Conservation (phyloP, 2,329 filamentous ascomycete genomes). For the Metarhizium brunneum region DNA sequence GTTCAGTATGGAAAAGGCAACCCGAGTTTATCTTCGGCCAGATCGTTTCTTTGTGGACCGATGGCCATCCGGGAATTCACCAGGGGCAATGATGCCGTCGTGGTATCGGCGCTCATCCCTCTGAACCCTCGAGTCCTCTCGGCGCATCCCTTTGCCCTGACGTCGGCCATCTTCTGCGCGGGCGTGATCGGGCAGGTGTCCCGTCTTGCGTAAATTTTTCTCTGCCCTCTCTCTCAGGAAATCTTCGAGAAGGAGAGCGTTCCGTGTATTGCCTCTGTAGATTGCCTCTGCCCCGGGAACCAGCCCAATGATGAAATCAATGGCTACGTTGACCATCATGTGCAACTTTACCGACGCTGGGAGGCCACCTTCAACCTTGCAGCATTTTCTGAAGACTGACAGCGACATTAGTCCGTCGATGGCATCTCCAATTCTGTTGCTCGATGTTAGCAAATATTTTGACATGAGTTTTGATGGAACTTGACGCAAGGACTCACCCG, state of each 20-base stretch:
- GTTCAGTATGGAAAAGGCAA: background rate
- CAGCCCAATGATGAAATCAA: constrained; percentile 67
- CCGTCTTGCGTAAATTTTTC: constrained; percentile 39
- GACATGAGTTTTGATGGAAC: background rate
- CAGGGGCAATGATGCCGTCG: background rate
- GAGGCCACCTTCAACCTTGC: constrained; percentile 68
- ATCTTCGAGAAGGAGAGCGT: constrained; percentile 59
- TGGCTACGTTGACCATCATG: constrained; percentile 73
- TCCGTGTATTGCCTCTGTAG: constrained; percentile 69
- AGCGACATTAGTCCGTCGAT: constrained; percentile 65
- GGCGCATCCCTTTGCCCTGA: constrained; percentile 35
- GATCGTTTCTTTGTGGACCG: background rate
- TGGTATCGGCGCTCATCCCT: background rate
- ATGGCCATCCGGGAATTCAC: background rate
- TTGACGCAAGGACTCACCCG: constrained; percentile 44
- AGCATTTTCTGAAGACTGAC: constrained; percentile 65
- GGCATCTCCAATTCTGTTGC: constrained; percentile 60
- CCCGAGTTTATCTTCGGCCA: background rate
- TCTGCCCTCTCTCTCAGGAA: constrained; percentile 60
- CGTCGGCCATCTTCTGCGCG: constrained; percentile 44
- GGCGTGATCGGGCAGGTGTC: constrained; percentile 33
- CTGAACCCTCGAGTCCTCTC: constrained; percentile 9
- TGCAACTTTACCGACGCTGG: constrained; percentile 47
- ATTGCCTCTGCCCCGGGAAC: constrained; percentile 63
- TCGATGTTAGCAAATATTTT: background rate